These are phyloP conservation scores for Plantago elongata DNA, from an alignment of 257 asterid species.

Conservation along the genomic window DNA sequence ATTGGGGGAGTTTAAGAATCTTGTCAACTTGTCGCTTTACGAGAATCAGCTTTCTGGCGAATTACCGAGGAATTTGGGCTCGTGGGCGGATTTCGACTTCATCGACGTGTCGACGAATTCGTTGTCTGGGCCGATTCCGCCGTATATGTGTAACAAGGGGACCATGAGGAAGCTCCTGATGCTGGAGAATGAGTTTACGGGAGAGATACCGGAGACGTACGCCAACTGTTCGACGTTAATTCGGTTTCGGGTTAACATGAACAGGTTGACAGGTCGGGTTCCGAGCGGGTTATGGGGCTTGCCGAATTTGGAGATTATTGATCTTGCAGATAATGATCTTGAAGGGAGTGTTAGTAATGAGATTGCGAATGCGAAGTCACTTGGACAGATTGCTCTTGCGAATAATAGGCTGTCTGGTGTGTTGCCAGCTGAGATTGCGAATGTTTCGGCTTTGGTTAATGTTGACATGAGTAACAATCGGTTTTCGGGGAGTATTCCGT, in stretches of 20 bases:
- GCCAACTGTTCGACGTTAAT: slow-evolving; percentile 44
- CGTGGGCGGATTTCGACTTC: slow-evolving; percentile 56
- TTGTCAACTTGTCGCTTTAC: slow-evolving; percentile 65
- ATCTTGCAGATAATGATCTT: slow-evolving; percentile 41
- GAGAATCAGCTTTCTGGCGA: slow-evolving; percentile 54
- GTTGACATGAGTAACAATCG: slow-evolving; percentile 56
- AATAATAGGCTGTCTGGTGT: slow-evolving; percentile 52
- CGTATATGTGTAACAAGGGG: slow-evolving; percentile 80
- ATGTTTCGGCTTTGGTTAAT: slow-evolving; percentile 35
- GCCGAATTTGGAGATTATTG: slow-evolving; percentile 47
- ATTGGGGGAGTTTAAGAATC: slow-evolving; percentile 59
- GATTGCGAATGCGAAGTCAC: slow-evolving; percentile 50
- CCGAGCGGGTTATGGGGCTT: slow-evolving; percentile 80
- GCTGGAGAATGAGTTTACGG: slow-evolving; percentile 65
- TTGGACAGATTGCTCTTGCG: slow-evolving; percentile 41
- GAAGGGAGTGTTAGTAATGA: slow-evolving; percentile 61
- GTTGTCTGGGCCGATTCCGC: slow-evolving; percentile 74
- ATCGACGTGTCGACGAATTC: slow-evolving; percentile 72
- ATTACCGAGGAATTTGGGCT: slow-evolving; percentile 69
- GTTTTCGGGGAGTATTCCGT: slow-evolving; percentile 61
- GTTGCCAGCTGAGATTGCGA: slow-evolving; percentile 48
- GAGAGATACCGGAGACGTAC: slow-evolving; percentile 64
- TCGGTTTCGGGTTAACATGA: slow-evolving; percentile 63
- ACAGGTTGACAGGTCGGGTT: slow-evolving; percentile 58
- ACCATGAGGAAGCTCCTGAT: slow-evolving; percentile 49